Evolutionary conservation across 2,329 filamentous ascomycete species (phyloP), one percentile per base, ranked within the genome.

Genomic region (Knufia fluminis): DNA sequence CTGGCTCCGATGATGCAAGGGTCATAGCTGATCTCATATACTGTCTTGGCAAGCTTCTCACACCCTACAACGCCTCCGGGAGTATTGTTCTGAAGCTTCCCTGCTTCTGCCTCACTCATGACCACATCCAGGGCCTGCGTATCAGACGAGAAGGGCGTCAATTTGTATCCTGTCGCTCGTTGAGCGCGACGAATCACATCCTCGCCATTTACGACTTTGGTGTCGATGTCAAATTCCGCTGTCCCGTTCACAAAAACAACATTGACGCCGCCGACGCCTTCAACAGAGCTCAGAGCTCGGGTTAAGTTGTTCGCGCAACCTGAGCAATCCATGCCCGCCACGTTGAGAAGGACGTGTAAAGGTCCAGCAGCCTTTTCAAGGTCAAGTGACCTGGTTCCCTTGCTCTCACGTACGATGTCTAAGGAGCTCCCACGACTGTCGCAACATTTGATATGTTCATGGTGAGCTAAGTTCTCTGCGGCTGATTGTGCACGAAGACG

Each of bases 11-110:
- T 28, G 26, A 28, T 28, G 26, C 26, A 28, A 28, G 26, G 26
- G 26, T 28, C 26, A 52, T 71, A 77, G 0, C 56, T 53, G n/a
- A 77, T 62, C 4, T 64, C 62, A 10, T 72, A 62, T 0, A 59
- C 69, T 2, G 65, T 59, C n/a, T 69, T 68, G 41, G 68, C 62
- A 41, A 58, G 45, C 22, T 49, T 45, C 16, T 54, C 49, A 24
- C 52, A 46, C 7, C 38, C 31, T 39, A 54, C 52, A n/a, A 51
- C 41, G 38, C 45, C 36, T 28, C 20, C 19, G n/a, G 46, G 54
- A 46, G 48, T 17, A 35, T 53, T 41, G 35, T 36, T 12, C 32
- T 28, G 42, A 48, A 53, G 38, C 14, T 36, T 46, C 36, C 9
- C 41, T 36, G 48, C 51, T 38, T 32, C 35, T 41, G 24, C 31